Evolutionary conservation across 495 filamentous ascomycete species (phyloP).

Genomic region (Aspergillus cristatus): DNA sequence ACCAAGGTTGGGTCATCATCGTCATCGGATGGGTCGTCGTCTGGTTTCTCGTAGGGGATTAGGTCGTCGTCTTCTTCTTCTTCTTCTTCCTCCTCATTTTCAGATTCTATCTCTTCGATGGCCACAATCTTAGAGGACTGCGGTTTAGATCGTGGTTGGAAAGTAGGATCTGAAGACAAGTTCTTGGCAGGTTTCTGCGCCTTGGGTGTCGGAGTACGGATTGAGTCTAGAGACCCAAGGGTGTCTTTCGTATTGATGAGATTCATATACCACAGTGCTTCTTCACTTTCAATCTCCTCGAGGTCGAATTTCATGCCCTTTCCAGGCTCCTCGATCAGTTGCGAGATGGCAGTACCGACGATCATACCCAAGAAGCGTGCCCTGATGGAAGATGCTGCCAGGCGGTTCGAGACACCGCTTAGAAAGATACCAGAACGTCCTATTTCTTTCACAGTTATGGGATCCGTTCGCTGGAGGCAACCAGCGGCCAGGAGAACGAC

Average conservation of each 20-base stretch:
- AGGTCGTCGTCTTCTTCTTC: constrained; percentile 68
- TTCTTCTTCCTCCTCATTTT: constrained; percentile 35
- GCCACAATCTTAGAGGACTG: constrained; percentile 45
- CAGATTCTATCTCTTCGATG: constrained; percentile 54
- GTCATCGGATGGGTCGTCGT: constrained; percentile 84
- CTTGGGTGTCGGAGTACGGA: neutral
- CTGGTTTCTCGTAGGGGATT: constrained; percentile 77
- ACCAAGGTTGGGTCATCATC: constrained; percentile 87
- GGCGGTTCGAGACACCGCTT: constrained; percentile 73
- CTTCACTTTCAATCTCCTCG: constrained; percentile 63
- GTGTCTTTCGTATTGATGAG: constrained; percentile 55
- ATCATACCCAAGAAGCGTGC: constrained; percentile 85
- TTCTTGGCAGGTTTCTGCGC: constrained; percentile 3
- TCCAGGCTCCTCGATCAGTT: constrained; percentile 65
- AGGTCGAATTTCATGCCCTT: constrained; percentile 74
- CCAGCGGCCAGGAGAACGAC: constrained; percentile 69
- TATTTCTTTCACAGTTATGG: constrained; percentile 50
- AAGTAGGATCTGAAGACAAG: constrained; percentile 1
- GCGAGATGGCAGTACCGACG: constrained; percentile 72
- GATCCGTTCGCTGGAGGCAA: constrained; percentile 55
- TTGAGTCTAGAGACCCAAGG: constrained; percentile 40
- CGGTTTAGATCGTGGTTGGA: constrained; percentile 11
- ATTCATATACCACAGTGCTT: constrained; percentile 69
- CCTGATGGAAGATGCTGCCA: constrained; percentile 63
- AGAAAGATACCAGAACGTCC: constrained; percentile 65